These are phyloP conservation scores for Cyamopsis tetragonoloba DNA, from an alignment of 306 rosid genomes.

Conservation along the genomic window DNA sequence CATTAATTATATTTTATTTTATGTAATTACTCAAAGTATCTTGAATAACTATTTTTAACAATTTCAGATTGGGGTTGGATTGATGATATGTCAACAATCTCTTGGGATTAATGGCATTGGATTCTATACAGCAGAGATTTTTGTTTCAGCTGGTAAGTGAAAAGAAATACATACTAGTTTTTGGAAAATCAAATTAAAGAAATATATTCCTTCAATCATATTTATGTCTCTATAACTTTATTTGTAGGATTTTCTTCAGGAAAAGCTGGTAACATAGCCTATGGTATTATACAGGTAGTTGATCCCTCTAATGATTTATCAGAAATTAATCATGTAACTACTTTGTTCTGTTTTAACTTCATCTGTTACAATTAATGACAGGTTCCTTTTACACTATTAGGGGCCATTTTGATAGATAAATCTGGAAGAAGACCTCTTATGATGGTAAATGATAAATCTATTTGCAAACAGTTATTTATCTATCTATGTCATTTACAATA, in stretches of 20 bases:
- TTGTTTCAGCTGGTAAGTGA: constrained; percentile 69
- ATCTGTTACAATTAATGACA: constrained; percentile 23
- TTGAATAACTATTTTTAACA: background rate
- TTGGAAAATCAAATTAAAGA: background rate
- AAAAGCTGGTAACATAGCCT: constrained; percentile 62
- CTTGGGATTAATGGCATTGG: constrained; percentile 76
- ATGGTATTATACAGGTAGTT: constrained; percentile 64
- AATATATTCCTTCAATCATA: background rate
- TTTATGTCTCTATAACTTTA: background rate
- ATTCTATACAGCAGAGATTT: constrained; percentile 65
- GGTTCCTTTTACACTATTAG: constrained; percentile 62
- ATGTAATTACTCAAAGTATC: background rate
- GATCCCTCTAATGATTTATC: background rate
- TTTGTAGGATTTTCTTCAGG: constrained; percentile 59
- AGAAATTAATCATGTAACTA: background rate
- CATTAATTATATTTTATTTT: background rate
- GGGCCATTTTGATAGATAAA: constrained; percentile 63
- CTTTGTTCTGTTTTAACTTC: constrained; percentile 2
- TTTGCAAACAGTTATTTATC: background rate
- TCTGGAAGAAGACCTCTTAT: constrained; percentile 71
- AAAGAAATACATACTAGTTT: background rate
- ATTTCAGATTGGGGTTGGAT: constrained; percentile 78
- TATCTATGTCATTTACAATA: too few species aligned
- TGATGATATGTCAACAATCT: constrained; percentile 81
- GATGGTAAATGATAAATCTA: constrained; percentile 54